Conservation (phyloP, 2,329 filamentous ascomycete species). For the Hypoxylon sp. region DNA sequence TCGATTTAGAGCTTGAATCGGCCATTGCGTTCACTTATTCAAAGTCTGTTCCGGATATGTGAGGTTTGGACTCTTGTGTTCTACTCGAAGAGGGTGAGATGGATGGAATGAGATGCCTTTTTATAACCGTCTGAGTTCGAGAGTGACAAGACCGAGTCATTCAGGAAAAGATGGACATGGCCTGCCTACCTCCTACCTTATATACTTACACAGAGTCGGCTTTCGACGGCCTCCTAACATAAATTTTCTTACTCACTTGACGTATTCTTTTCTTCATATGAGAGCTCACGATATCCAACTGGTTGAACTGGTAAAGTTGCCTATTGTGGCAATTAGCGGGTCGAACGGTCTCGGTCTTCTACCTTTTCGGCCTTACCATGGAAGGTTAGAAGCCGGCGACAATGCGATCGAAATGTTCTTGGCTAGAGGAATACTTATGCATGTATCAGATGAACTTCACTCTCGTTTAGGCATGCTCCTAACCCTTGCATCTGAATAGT, state of each 20-base stretch:
- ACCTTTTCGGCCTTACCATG: not conserved
- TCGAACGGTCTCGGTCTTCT: constrained; percentile 22
- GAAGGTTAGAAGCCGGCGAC: not conserved
- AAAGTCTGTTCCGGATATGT: not conserved
- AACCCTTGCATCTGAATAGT: not conserved
- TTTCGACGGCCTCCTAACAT: not conserved
- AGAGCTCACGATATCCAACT: constrained; percentile 28
- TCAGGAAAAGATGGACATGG: not conserved
- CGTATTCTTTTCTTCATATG: too few species aligned
- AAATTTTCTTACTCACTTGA: not conserved
- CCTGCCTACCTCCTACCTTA: constrained; percentile 1
- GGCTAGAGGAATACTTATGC: too few species aligned
- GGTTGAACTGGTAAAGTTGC: constrained; percentile 39
- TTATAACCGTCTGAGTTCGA: too few species aligned
- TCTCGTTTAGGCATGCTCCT: constrained; percentile 1
- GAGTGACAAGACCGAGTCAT: not conserved
- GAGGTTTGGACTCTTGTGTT: not conserved
- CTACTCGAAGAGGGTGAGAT: not conserved
- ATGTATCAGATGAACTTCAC: not conserved
- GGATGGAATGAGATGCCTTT: not conserved
- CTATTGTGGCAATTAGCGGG: constrained; percentile 26
- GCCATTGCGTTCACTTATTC: constrained; percentile 31
- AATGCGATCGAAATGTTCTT: not conserved
- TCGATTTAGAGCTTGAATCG: constrained; percentile 47
- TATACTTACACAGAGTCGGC: not conserved